Evolutionary conservation across 2,329 filamentous ascomycete genomes (phyloP), one percentile per base, ranked within the genome.

Genomic region (Dothistroma pini): DNA sequence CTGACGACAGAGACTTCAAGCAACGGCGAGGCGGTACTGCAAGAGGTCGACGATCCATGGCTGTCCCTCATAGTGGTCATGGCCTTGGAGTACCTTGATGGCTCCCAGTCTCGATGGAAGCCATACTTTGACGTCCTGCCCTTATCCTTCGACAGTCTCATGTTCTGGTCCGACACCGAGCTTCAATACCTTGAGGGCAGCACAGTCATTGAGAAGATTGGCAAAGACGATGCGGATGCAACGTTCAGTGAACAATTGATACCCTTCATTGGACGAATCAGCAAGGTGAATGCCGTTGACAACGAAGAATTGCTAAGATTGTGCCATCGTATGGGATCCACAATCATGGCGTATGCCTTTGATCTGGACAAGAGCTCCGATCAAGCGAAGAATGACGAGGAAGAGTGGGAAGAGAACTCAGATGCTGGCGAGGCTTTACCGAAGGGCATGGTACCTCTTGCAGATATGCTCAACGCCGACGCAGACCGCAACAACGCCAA

Each of bases 311-410:
- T 87, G 12, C 70, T 88, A 3, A 69, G 76, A 16, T 74, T 86
- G 19, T 89, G 89, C 56, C 91, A 96, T 73, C 83, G 86, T 9
- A 93, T 96, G 87, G 92, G 90, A 1, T 93, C 89, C 63, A 86
- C 89, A 16, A 93, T 96, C 67, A 96, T 96, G 91, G 89, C 91
- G 0, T 96, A 96, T 72, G 91, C 91, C 0, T 96, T 96, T 72
- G 92, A 96, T 67, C 83, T 96, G 7, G 85, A 86, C 65, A 80
- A 80, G 38, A 69, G 72, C 3, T 67, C 68, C n/a, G 70, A 75
- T 0, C 82, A 86, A 22, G 80, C 86, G 4, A 80, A 84, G 0
- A 84, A 86, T 1, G 83, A 86, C 53, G 80, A 80, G 19, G 70
- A 72, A 62, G 77, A 77, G 31, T 79, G 80, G 62, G 77, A 78